Evolutionary conservation across 2,329 filamentous ascomycete genomes (phyloP).

Genomic region (Ophiosphaerella herpotricha): DNA sequence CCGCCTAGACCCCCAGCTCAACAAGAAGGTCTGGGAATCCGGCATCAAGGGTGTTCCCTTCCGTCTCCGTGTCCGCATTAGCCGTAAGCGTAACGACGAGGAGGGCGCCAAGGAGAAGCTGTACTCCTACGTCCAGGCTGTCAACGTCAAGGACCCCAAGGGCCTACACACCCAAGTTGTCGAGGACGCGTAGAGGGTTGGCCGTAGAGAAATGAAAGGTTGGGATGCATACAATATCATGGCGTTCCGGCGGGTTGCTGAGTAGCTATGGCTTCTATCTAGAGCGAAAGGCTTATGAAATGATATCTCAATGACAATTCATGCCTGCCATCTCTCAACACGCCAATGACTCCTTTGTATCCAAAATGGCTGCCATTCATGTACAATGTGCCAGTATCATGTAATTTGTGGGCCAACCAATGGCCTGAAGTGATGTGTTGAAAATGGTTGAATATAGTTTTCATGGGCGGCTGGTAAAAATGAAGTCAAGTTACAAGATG

Average conservation of each 20-base stretch:
- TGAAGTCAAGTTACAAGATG: too few species aligned
- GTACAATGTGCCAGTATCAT: too few species aligned
- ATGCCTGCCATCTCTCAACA: conserved; percentile 30
- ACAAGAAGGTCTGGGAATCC: conserved; percentile 99
- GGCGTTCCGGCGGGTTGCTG: conserved; percentile 43
- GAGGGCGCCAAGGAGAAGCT: conserved; percentile 99
- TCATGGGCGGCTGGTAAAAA: too few species aligned
- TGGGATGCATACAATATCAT: conserved; percentile 40
- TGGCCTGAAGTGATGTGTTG: too few species aligned
- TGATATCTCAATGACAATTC: conserved; percentile 44
- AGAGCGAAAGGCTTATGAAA: conserved; percentile 42
- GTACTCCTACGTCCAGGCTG: conserved; percentile 99
- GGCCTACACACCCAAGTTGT: conserved; percentile 92
- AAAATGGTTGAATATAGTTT: too few species aligned
- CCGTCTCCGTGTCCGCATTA: conserved; percentile 97
- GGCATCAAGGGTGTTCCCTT: conserved; percentile 99
- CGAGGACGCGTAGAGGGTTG: conserved; percentile 60
- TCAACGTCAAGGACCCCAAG: conserved; percentile 99
- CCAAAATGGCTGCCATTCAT: not conserved
- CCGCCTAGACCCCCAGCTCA: conserved; percentile 96
- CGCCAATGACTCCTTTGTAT: not conserved
- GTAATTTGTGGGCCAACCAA: too few species aligned
- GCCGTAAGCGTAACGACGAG: conserved; percentile 99
- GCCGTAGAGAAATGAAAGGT: conserved; percentile 13
- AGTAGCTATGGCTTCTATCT: conserved; percentile 36